Evolutionary conservation across 805 yeast species (phyloP).

Genomic region (Priceomyces castillae): DNA sequence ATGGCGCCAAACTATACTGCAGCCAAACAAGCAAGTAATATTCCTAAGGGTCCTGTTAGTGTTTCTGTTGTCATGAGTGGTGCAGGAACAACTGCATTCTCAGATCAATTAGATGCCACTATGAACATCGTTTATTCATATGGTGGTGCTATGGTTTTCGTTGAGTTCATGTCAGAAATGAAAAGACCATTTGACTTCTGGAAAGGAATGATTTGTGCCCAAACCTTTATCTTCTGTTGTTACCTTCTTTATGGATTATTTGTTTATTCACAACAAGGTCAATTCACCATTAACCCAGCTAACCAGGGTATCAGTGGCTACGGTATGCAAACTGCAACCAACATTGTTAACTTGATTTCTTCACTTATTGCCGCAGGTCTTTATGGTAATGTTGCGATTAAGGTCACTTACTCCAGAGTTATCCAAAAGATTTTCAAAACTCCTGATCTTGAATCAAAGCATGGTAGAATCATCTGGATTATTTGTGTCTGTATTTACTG

Average conservation of each 20-base stretch:
- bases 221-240: conserved; percentile 34
- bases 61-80: conserved; percentile 24
- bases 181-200: conserved; percentile 47
- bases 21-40: conserved; percentile 15
- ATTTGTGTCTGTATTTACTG: conserved; percentile 37
- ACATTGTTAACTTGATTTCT: conserved; percentile 34
- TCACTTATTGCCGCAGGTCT: conserved; percentile 45
- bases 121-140: conserved; percentile 48
- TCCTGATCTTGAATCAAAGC: conserved; percentile 29
- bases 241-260: conserved; percentile 44
- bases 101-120: conserved; percentile 32
- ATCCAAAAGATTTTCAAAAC: conserved; percentile 27
- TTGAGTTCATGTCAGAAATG: conserved; percentile 50
- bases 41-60: conserved; percentile 19
- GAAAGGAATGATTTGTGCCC: conserved; percentile 46
- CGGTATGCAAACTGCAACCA: conserved; percentile 35
- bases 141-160: conserved; percentile 51
- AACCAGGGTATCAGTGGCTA: conserved; percentile 40
- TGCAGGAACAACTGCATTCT: conserved; percentile 16
- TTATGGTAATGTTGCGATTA: conserved; percentile 47
- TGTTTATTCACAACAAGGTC: conserved; percentile 46
- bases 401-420: conserved; percentile 42
- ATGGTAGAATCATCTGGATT: conserved; percentile 37
- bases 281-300: conserved; percentile 42
- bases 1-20: conserved; percentile 32